These are phyloP conservation scores for Huntiella decipiens DNA, from an alignment of 2,329 filamentous ascomycete genomes.

Conservation along the genomic window DNA sequence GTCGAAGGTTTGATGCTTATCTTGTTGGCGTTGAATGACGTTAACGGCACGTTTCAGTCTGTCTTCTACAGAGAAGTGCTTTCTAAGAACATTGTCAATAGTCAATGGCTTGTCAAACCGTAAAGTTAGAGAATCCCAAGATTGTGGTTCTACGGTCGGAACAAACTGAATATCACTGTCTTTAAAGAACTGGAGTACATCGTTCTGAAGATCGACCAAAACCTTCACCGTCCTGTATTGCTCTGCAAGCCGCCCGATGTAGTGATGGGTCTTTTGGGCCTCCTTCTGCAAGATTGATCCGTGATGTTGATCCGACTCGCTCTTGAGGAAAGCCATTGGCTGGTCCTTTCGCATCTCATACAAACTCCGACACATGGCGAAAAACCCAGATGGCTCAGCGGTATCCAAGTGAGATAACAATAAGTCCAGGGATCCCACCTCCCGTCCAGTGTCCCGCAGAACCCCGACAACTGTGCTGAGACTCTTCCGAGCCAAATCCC, in stretches of 20 bases:
- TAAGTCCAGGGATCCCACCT: no score
- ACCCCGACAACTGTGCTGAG: neutral
- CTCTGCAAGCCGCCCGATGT: neutral
- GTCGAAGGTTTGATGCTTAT: neutral
- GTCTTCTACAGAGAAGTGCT: neutral
- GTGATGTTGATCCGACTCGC: neutral
- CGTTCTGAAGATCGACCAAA: neutral
- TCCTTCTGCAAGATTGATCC: neutral
- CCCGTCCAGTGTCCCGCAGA: neutral
- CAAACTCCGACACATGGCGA: neutral
- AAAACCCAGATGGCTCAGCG: neutral
- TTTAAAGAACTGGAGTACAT: neutral
- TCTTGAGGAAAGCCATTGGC: neutral
- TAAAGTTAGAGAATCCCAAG: neutral
- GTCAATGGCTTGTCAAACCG: neutral
- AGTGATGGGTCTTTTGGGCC: neutral
- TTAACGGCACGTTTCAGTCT: neutral
- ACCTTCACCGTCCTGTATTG: conserved; percentile 1
- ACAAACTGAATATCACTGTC: neutral
- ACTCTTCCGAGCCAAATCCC: neutral
- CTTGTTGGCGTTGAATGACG: neutral
- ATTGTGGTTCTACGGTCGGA: neutral
- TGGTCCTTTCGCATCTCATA: conserved; percentile 1
- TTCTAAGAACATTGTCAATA: neutral
- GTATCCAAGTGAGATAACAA: no score